Conservation (phyloP, 2,329 filamentous ascomycete species). For the Erysiphe pulchra region DNA sequence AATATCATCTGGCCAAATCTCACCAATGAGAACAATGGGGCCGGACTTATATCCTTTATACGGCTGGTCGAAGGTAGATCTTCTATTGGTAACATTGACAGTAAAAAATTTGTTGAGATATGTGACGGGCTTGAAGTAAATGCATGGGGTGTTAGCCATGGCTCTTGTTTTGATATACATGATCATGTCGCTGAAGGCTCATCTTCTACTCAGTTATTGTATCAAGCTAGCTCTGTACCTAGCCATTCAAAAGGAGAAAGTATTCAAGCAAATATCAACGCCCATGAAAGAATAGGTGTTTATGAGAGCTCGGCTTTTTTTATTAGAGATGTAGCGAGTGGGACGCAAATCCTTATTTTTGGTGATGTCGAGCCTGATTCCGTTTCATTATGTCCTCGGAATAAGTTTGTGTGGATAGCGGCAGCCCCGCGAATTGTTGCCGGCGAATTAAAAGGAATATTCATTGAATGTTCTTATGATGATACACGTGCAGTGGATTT, state of each 20-base stretch:
- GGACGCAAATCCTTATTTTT: constrained; percentile 69
- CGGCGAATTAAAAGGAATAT: constrained; percentile 51
- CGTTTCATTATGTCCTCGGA: constrained; percentile 58
- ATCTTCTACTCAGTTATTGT: neutral
- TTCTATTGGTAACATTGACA: constrained; percentile 55
- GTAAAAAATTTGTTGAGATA: constrained; percentile 64
- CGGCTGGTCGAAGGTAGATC: constrained; percentile 75
- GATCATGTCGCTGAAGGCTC: constrained; percentile 18
- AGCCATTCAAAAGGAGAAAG: neutral
- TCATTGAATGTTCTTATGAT: constrained; percentile 90
- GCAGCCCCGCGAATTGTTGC: constrained; percentile 62
- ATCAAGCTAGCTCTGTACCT: neutral
- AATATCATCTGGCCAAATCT: constrained; percentile 95
- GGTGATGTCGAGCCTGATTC: constrained; percentile 88
- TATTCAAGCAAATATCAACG: neutral
- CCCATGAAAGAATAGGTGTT: constrained; percentile 24
- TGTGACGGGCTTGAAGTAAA: constrained; percentile 77
- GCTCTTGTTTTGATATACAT: constrained; percentile 57
- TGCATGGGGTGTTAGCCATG: constrained; percentile 69
- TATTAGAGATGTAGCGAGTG: constrained; percentile 46
- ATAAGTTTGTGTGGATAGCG: constrained; percentile 61
- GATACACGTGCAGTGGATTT: constrained; percentile 51
- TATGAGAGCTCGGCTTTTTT: constrained; percentile 88
- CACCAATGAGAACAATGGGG: constrained; percentile 85
- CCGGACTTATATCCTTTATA: constrained; percentile 75